Base-by-base conservation (phyloP, 2,329 filamentous ascomycete genomes). In the Xylariaceae sp. region DNA sequence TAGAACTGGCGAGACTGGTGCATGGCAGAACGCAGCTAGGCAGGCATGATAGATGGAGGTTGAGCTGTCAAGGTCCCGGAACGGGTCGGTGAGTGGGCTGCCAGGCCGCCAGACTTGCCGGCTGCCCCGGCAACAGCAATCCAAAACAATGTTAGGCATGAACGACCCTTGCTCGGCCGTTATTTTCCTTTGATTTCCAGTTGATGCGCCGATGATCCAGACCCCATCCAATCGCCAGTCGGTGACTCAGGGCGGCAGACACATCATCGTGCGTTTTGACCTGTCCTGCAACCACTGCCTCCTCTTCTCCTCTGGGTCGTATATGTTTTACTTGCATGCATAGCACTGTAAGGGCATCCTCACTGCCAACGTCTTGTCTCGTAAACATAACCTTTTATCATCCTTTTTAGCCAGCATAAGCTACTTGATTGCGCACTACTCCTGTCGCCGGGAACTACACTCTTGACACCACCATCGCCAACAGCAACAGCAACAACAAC, bases 101-200 rank as follows among this genome's bases (percentile, higher is more conserved):
- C 13, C 55, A 47, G 55, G 6, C 52, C 45, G 53, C 13, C 36
- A 47, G 41, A n/a, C 4, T 9, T 38, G 34, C 50, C 45, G 58
- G 63, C 63, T 65, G 63, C 63, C 63, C 61, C 39, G 48, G 57
- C 62, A 64, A 64, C 62, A 54, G 42, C 41, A 42, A 28, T 59
- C 34, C 34, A 44, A 38, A 60, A 60, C 47, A 60, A 62, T 55
- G 61, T 63, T 56, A 56, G 58, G 46, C 49, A 46, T 51, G 50
- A 56, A 53, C 47, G 54, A 46, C 43, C 51, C 51, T 55, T 49
- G 51, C 50, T 50, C 48, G 44, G 53, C 50, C 48, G 47, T 47
- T 52, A 55, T 54, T 58, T 53, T 53, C 53, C 45, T 47, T 48
- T 16, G 9, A 18, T 39, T 11, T 36, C 13, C 14, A 18, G 12